phyloP scores from a whole-genome alignment of 2,329 filamentous ascomycete species.

The Conoideocrella luteorostrata region DNA sequence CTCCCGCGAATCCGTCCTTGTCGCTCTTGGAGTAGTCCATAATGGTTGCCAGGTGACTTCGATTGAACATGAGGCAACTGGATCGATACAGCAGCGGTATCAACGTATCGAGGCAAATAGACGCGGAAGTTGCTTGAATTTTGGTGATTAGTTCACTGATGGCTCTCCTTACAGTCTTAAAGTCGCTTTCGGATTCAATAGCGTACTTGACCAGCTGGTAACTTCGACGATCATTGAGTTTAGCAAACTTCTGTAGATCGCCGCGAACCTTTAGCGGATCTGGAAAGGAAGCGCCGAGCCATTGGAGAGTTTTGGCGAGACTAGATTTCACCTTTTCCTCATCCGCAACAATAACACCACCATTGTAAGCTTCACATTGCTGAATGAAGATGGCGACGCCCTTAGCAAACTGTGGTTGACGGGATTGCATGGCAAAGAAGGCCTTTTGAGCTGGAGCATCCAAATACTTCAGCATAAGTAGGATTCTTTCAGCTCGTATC shows the following conservation, averaged over 20 bases:
- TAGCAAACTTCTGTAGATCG: conserved; percentile 86
- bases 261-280: conserved; percentile 65
- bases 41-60: conserved; percentile 85
- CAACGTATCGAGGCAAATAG: conserved; percentile 70
- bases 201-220: conserved; percentile 87
- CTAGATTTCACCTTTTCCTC: conserved; percentile 63
- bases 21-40: conserved; percentile 83
- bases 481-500: conserved; percentile 75
- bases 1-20: conserved; percentile 66
- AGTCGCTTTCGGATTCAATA: conserved; percentile 80
- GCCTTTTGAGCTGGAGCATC: conserved; percentile 75
- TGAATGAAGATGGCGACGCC: conserved; percentile 72
- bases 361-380: conserved; percentile 85
- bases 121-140: conserved; percentile 59
- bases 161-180: conserved; percentile 81
- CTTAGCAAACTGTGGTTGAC: conserved; percentile 68
- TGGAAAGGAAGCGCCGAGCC: conserved; percentile 67
- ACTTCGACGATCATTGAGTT: conserved; percentile 79
- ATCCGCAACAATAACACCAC: conserved; percentile 71
- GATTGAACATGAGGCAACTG: conserved; percentile 83
- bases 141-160: conserved; percentile 86
- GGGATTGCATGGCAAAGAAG: conserved; percentile 78
- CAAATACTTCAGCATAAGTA: conserved; percentile 73
- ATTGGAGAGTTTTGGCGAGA: conserved; percentile 66
- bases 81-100: conserved; percentile 77